Percentiles rank a stretch among this genome's conserved stretches.
phyloP scores from a whole-genome alignment of 2,329 filamentous ascomycete species.

The Monosporascus sp. region DNA sequence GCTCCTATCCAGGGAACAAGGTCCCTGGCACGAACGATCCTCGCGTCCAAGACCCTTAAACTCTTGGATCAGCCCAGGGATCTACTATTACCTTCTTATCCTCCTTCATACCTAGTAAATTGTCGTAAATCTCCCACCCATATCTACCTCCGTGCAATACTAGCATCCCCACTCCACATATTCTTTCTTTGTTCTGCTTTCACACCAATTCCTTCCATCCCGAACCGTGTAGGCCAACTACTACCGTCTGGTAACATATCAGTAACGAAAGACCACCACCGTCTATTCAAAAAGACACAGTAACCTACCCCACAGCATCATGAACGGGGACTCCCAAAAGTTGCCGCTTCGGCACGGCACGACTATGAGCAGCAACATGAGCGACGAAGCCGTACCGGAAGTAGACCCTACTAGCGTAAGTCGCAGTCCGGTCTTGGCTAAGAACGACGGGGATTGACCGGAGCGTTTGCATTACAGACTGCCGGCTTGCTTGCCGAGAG shows the following conservation, averaged over 20 bases:
- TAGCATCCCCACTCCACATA: too few relatives aligned
- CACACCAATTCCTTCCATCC: too few relatives aligned
- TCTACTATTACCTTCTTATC: too few relatives aligned
- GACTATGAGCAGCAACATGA: constrained; percentile 36
- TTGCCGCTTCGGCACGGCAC: constrained; percentile 46
- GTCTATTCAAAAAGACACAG: not conserved
- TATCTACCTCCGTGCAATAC: too few relatives aligned
- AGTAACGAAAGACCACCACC: too few relatives aligned
- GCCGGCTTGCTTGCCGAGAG: constrained; percentile 80
- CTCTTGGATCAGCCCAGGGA: too few relatives aligned
- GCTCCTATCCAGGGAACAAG: not conserved
- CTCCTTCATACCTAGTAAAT: too few relatives aligned
- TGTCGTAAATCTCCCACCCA: too few relatives aligned
- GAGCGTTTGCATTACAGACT: constrained; percentile 43
- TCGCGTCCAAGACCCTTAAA: not conserved
- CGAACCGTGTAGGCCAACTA: too few relatives aligned
- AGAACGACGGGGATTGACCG: constrained; percentile 7
- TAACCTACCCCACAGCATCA: constrained; percentile 8
- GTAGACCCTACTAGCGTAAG: constrained; percentile 54
- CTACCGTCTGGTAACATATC: too few relatives aligned
- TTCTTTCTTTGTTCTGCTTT: too few relatives aligned
- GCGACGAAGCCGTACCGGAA: constrained; percentile 56
- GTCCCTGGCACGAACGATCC: not conserved
- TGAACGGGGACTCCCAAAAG: constrained; percentile 26
- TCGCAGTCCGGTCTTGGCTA: constrained; percentile 8